These are phyloP conservation scores for Picochlorum sp. DNA, from an alignment of 139 green algal genomes.

Conservation along the genomic window DNA sequence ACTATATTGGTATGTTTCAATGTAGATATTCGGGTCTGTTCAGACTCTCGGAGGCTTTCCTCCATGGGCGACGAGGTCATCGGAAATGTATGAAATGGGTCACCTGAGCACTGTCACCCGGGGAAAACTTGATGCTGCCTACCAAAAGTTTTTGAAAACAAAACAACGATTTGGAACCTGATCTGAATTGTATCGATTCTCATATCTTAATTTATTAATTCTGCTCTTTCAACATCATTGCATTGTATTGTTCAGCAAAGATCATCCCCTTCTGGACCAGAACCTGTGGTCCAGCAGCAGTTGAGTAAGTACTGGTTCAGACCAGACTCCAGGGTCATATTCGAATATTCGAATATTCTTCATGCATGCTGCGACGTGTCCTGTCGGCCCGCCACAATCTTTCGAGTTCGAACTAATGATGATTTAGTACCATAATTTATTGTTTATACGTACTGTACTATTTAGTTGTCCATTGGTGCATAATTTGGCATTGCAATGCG, in stretches of 20 bases:
- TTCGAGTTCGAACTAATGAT: too few relatives aligned
- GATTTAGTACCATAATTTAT: not conserved
- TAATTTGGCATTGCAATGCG: too few relatives aligned
- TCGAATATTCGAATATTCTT: not conserved
- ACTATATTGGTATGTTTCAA: too few relatives aligned
- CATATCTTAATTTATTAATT: not conserved
- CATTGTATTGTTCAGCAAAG: too few relatives aligned
- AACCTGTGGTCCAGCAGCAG: too few relatives aligned
- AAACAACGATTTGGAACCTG: slow-evolving; percentile 19
- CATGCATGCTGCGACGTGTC: too few relatives aligned
- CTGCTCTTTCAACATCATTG: not conserved
- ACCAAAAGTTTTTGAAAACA: slow-evolving; percentile 10
- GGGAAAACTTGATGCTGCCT: slow-evolving; percentile 4
- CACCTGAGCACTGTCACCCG: slow-evolving; percentile 3
- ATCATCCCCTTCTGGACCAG: too few relatives aligned
- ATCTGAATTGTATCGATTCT: not conserved
- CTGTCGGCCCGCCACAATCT: too few relatives aligned
- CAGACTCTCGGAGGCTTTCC: slow-evolving; percentile 29
- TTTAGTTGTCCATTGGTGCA: too few relatives aligned
- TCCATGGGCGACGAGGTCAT: slow-evolving; percentile 19
- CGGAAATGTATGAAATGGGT: slow-evolving; percentile 29
- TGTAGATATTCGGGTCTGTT: not conserved
- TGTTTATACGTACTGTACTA: too few relatives aligned
- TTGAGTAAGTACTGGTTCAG: too few relatives aligned
- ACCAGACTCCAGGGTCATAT: too few relatives aligned